These are phyloP conservation scores for Aspergillus nanangensis DNA, from an alignment of 495 filamentous ascomycete species.

Conservation along the genomic window DNA sequence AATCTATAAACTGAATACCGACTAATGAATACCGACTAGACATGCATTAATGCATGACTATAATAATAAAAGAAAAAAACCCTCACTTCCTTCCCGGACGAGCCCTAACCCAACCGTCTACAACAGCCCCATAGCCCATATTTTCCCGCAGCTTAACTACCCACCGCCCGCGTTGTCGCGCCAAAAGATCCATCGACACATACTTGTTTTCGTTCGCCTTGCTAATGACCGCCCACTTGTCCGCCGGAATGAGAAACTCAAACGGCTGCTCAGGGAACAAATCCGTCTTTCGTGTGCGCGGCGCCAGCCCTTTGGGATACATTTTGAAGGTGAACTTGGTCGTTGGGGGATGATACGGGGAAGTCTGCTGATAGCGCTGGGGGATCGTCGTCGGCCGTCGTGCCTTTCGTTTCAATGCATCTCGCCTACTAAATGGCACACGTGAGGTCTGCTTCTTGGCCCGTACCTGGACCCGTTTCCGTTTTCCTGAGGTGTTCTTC, in stretches of 20 bases:
- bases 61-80: not conserved
- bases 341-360: not conserved
- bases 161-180: not conserved
- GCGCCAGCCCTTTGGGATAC: slow-evolving; percentile 7
- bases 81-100: no score
- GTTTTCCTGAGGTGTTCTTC: no score
- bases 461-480: no score
- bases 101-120: no score
- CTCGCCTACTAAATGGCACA: no score
- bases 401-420: no score
- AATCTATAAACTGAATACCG: no score
- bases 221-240: slow-evolving; percentile 1
- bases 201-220: not conserved
- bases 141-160: not conserved
- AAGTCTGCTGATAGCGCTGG: no score
- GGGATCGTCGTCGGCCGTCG: no score
- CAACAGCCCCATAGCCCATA: not conserved
- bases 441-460: no score
- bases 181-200: slow-evolving; percentile 6
- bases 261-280: slow-evolving; percentile 5
- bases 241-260: slow-evolving; percentile 1
- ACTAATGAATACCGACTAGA: no score
- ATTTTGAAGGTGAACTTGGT: slow-evolving; percentile 3
- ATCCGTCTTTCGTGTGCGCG: slow-evolving; percentile 2
- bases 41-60: not conserved